Base-by-base conservation (phyloP, 2,329 filamentous ascomycete genomes). In the Fonsecaea erecta region DNA sequence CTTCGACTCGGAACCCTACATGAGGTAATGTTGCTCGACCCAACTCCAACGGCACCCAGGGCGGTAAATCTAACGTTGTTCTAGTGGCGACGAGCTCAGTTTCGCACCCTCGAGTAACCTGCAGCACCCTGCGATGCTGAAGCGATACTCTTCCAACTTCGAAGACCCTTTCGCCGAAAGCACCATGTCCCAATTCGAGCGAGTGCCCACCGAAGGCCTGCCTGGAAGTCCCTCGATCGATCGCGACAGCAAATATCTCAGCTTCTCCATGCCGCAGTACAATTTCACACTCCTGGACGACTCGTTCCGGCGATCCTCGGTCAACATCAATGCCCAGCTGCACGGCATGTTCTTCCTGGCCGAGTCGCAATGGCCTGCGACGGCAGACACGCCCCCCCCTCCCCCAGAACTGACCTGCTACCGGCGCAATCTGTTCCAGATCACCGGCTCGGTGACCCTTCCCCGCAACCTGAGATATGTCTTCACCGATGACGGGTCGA, bases 391-490 rank as follows among this genome's bases (percentile, higher is more conserved):
- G 9, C 81, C 78, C 46, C 75, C 79, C 14, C 78, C 81, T 4
- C 84, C 77, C 75, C 92, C 87, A 59, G 94, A 98, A 79, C 79
- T 98, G 76, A 98, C 94, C 2, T 98, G 94, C 83, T 98, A 98
- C 78, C 90, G 94, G 70, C 88, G 94, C 54, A 98, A 98, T 75
- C 83, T 98, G 55, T 98, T 98, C 78, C 94, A 97, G 77, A 96
- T 97, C 74, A 96, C 93, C 67, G 94, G 94, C 64, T 93, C 90
- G 4, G 86, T 97, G 64, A 92, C 92, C 46, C 84, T 93, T 14
- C 92, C 93, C 1, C 83, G 92, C 68, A 89, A 88, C 30, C 85
- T 93, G 68, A 83, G 94, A 62, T 95, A 90, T 58, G 87, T 97
- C 62, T 84, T 96, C 76, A 91, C 89, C 18, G 93, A 97, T 65